phyloP scores from a whole-genome alignment of 2,329 filamentous ascomycete species.

The Fusarium lateritium region DNA sequence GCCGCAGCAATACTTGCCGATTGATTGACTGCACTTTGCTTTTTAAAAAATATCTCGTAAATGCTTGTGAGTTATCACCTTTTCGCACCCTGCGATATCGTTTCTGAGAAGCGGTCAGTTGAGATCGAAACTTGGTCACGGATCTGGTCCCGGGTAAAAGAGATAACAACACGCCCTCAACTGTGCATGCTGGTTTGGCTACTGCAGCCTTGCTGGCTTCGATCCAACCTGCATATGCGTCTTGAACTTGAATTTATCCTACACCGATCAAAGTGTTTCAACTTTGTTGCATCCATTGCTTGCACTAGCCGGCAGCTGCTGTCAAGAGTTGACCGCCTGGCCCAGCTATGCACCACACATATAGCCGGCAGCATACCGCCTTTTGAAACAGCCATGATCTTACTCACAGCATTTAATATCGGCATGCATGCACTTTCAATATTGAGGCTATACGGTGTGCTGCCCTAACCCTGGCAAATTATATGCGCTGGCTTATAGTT shows the following conservation, averaged over 20 bases:
- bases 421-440: conserved; percentile 19
- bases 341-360: conserved; percentile 21
- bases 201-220: conserved; percentile 33
- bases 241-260: conserved; percentile 21
- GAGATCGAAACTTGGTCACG: conserved; percentile 4
- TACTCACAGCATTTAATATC: conserved; percentile 23
- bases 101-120: conserved; percentile 36
- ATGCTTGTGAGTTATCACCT: conserved; percentile 36
- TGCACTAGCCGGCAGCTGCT: not conserved
- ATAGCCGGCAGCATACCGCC: conserved; percentile 36
- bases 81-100: conserved; percentile 20
- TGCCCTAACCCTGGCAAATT: conserved; percentile 16
- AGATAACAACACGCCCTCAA: conserved; percentile 38
- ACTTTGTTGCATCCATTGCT: not conserved
- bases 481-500: conserved; percentile 34
- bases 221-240: conserved; percentile 21
- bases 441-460: conserved; percentile 23
- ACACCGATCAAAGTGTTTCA: conserved; percentile 42
- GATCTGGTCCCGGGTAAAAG: conserved; percentile 13
- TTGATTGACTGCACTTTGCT: conserved; percentile 1
- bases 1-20: conserved; percentile 3
- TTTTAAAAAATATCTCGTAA: conserved; percentile 6
- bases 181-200: conserved; percentile 1
- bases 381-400: conserved; percentile 39
- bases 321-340: conserved; percentile 24